Evolutionary conservation across 805 yeast genomes (phyloP), one percentile per base, ranked within the genome.

Genomic region (Metschnikowia matae): DNA sequence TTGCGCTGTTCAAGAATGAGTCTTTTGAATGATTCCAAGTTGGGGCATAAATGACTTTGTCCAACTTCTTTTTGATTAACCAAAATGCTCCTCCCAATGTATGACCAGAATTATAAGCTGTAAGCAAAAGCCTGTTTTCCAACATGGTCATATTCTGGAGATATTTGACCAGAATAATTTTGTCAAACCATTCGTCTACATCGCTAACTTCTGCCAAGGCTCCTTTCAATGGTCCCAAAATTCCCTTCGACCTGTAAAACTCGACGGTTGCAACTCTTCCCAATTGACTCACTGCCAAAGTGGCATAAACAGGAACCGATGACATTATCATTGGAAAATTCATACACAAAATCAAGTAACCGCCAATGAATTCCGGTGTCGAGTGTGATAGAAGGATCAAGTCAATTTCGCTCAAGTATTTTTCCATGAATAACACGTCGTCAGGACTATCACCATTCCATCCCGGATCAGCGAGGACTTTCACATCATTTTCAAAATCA

Each of bases 1-100:
- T 75, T 3, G 94, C 87, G 29, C 90, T 84, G 54, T 85, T 86
- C 47, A 94, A 69, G 58, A 90, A 90, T 0, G 88, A 79, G 62
- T 92, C 98, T 56, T 83, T 83, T 1, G 97, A 84, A 63, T 94
- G 98, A 65, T 91, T 92, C 98, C 98, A 94, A 41, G 87, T 82
- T 1, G 94, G 90, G 0, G 96, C 96, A 65, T 89, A 89, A 2
- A 92, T 73, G n/a, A 91, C 71, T 54, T 85, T 85, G 57, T 92
- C 97, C 15, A 84, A 79, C 53, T 85, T 83, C 49, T 84, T 83
- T 41, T 79, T 77, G 10, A 92, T 65, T 35, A 84, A 71, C 97
- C 97, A 91, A 42, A 91, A 81, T 0, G 96, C 82, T 13, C 99
- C 98, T 54, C 99, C 99, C 29, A 94, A 75, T 0, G 96, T 77